Evolutionary conservation across 108 stramenopile species (phyloP), one percentile per base, ranked within the genome.

Genomic region (Skeletonema costatum): DNA sequence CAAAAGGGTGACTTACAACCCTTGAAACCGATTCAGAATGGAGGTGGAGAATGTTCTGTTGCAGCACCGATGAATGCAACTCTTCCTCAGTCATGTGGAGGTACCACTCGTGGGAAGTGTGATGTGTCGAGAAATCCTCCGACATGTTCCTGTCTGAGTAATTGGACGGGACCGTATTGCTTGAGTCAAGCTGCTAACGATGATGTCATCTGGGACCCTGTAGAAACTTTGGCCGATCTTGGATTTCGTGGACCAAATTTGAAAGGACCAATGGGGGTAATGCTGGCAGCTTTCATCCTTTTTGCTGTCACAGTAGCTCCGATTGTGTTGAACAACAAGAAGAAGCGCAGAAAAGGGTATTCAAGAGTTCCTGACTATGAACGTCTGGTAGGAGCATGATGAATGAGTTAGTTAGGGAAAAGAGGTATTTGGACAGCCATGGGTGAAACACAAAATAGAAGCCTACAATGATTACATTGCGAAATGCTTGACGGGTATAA

Each of bases 111-210:
- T 59, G 93, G 96, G 14, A 62, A 68, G 5, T 93, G 93, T 71
- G 67, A 80, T 53, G 46, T 64, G 29, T 42, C 64, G 46, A 87
- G 78, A 1, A 44, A 70, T 42, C 83, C 86, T 13, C 76, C 80
- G 16, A 86, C 84, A 0, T 97, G 96, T 70, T 76, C 82, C 69
- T 97, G 96, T 75, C 74, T 64, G 2, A 71, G 51, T 3, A 85
- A 85, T 36, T 97, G 92, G 92, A 93, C 92, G 17, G 96, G 96
- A 16, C 92, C 93, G n/a, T 83, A 94, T 61, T 97, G 96, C 68
- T 70, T 93, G 69, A 84, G 87, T 31, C 77, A 78, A 16, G 68
- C 41, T 30, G 93, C 86, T 9, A 81, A 53, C 39, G 87, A 97
- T 74, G 77, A 87, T 51, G 84, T 94, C n/a, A 58, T 77, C 14